These are phyloP conservation scores for Drechmeria coniospora DNA, from an alignment of 2,329 filamentous ascomycete species.

Conservation along the genomic window DNA sequence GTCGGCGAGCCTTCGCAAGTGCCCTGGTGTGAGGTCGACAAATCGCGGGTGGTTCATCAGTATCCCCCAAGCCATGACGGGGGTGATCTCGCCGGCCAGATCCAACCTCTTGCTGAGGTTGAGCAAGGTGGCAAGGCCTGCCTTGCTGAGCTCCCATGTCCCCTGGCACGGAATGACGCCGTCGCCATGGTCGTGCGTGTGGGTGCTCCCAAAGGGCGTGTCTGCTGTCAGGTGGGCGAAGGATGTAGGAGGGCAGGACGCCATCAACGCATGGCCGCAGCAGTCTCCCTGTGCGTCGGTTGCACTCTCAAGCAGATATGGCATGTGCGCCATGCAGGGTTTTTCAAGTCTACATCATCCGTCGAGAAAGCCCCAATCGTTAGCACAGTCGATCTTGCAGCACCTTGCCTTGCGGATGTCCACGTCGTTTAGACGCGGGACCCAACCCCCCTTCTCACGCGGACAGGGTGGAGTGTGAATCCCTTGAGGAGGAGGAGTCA, in stretches of 20 bases:
- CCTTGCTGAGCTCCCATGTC: conserved; percentile 66
- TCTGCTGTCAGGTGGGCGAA: conserved; percentile 32
- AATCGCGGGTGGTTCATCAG: conserved; percentile 59
- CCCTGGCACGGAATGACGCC: conserved; percentile 36
- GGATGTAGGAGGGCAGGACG: conserved; percentile 64
- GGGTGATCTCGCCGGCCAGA: conserved; percentile 81
- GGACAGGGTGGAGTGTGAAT: conserved; percentile 51
- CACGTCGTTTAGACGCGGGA: conserved; percentile 2
- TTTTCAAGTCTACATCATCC: conserved; percentile 59
- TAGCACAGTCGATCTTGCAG: conserved; percentile 21
- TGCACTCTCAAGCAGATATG: conserved; percentile 53
- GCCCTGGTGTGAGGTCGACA: conserved; percentile 45
- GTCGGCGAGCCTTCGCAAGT: conserved; percentile 57
- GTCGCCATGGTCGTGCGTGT: conserved; percentile 17
- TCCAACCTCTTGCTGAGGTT: conserved; percentile 72
- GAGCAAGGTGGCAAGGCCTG: conserved; percentile 65
- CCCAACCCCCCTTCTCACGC: conserved; percentile 27
- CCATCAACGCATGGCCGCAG: conserved; percentile 88
- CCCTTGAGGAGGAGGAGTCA: conserved; percentile 36
- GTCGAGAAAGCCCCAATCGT: conserved; percentile 24
- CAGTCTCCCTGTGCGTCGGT: conserved; percentile 47
- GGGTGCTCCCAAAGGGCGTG: conserved; percentile 35
- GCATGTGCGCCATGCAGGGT: conserved; percentile 84
- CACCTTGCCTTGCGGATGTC: conserved; percentile 6
- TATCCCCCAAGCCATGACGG: conserved; percentile 87